Base-by-base conservation (phyloP, 805 yeast species). In the Hanseniaspora opuntiae region DNA sequence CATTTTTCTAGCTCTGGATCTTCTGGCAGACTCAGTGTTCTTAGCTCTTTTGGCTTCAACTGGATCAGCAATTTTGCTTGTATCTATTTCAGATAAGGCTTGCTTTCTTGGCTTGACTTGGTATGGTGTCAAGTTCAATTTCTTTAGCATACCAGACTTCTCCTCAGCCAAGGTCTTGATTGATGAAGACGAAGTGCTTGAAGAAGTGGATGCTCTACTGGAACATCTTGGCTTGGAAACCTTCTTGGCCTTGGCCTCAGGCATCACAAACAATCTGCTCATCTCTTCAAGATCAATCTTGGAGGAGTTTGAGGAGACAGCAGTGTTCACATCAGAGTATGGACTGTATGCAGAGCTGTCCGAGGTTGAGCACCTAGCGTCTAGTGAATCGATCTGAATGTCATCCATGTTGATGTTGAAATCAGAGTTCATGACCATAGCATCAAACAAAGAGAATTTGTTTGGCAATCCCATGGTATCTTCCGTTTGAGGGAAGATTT, bases 21-120 rank as follows among this genome's bases (percentile, higher is more conserved):
- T 79, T 68, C 97, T 81, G 8, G 97, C 97, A 60, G 97, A 97
- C 65, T 88, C 96, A 47, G 81, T 90, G 76, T 93, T 90, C 69
- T 90, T 82, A 9, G 97, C 97, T 66, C 97, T 82, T 72, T 90
- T 90, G 62, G 84, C 67, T 45, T 86, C 78, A 55, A 75, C 76
- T n/a, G 82, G 78, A 66, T 88, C 95, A 47, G 65, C 69, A 42
- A 53, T 47, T 25, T 72, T 65, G 45, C 75, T 77, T 33, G 77
- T 74, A 46, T 77, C 76, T 54, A 88, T 74, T 10, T 95, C 95
- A 59, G 74, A 71, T 67, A 87, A 74, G 9, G 95, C 94, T 56
- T 72, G 69, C 30, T 77, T 58, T 62, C 95, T 79, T 60, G 78
- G 84, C 73, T 87, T 88, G 66, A 88, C 79, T 60, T 81, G 78